Base-by-base conservation (phyloP, 1,284 basidiomycete species). In the Mycena citricolor region DNA sequence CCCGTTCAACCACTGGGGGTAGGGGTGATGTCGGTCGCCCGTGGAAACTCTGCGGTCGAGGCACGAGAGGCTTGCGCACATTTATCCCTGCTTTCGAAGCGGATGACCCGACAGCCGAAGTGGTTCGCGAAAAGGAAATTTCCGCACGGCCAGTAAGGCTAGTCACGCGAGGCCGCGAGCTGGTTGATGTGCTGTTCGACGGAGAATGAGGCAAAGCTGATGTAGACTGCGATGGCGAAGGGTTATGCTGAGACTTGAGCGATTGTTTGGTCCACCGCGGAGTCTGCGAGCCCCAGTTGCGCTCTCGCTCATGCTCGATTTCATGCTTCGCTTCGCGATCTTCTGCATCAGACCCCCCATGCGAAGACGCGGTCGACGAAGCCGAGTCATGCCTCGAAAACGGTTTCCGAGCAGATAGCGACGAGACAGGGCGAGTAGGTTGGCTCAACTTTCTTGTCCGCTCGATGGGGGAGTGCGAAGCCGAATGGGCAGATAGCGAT, bases 241-340 rank as follows among this genome's bases (percentile, higher is more conserved):
- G 42, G 52, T 37, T 21, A 35, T 52, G 39, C 23, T 46, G 44
- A 31, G 11, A n/a, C 8, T 30, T 30, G 36, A 40, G 32, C 8
- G 51, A 39, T 47, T 58, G 57, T 26, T 52, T 51, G 26, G 56
- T 51, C 79, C 80, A 81, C 41, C 69, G 69, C 11, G 77, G 79
- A 30, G 67, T 70, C 12, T 72, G 74, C 4, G 78, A 71, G 57
- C 77, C 79, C 81, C 81, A 82, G 57, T 82, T 82, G 29, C 76
- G 57, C 55, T 68, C 67, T 29, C 65, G 59, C 54, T 70, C 56
- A 39, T 78, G 72, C 13, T 60, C 45, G 7, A 67, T 47, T 49
- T 72, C 76, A 5, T 59, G 58, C 45, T 60, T 57, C 26, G 68
- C 55, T 39, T 66, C 69, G 23, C 61, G 52, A 3, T 62, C 58